Percentiles rank a stretch among this genome's conserved stretches.
Evolutionary conservation across 2,329 filamentous ascomycete genomes (phyloP).

Genomic region (Sporothrix brasiliensis): DNA sequence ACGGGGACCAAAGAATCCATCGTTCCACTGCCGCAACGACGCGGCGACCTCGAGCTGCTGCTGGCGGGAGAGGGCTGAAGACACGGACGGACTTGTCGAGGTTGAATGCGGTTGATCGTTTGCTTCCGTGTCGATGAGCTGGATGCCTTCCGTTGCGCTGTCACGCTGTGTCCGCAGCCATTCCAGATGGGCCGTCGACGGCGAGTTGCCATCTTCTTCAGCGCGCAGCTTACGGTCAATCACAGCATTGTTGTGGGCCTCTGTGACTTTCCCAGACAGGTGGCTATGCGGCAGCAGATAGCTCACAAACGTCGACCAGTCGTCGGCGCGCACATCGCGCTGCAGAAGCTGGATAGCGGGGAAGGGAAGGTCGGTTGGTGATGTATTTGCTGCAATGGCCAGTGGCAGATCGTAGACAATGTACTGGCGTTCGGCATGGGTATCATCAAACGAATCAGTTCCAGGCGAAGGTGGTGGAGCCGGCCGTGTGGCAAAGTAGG

Average conservation of each 20-base stretch:
- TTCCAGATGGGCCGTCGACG: conserved; percentile 33
- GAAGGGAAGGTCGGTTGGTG: conserved; percentile 52
- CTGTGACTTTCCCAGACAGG: background rate
- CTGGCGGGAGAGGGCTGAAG: conserved; percentile 36
- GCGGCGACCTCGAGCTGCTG: conserved; percentile 42
- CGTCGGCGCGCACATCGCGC: conserved; percentile 54
- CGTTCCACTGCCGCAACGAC: conserved; percentile 59
- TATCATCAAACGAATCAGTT: conserved; percentile 27
- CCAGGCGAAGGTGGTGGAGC: conserved; percentile 35
- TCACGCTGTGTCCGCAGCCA: conserved; percentile 9
- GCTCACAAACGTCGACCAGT: conserved; percentile 64
- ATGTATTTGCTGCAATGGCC: conserved; percentile 43
- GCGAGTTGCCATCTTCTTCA: conserved; percentile 43
- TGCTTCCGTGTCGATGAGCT: conserved; percentile 21
- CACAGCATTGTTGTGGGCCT: conserved; percentile 49
- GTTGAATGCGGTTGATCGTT: background rate
- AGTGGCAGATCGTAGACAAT: conserved; percentile 42
- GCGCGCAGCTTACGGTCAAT: conserved; percentile 54
- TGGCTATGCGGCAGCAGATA: conserved; percentile 53
- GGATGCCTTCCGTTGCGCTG: background rate
- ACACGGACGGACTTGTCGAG: conserved; percentile 35
- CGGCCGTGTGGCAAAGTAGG: conserved; percentile 54
- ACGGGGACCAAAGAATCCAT: conserved; percentile 57
- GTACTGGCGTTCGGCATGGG: conserved; percentile 34
- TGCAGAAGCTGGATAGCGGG: conserved; percentile 42